Percentiles rank a stretch among this genome's conserved stretches.
Evolutionary conservation across 2,329 filamentous ascomycete species (phyloP).

Genomic region (Phialophora tarda): DNA sequence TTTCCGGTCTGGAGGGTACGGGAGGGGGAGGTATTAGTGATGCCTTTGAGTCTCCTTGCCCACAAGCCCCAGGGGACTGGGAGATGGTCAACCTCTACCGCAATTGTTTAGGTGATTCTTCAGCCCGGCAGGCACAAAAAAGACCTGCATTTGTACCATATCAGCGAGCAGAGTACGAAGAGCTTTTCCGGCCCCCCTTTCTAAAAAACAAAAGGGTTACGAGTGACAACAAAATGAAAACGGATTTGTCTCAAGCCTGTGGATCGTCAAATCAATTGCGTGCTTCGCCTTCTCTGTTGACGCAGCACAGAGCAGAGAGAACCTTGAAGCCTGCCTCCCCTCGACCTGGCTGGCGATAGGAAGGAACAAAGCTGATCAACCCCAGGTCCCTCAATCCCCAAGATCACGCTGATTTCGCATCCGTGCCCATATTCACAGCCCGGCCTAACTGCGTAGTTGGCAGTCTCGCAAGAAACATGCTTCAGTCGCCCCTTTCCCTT

Average conservation of each 20-base stretch:
- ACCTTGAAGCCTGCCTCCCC: background rate
- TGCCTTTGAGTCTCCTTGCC: constrained; percentile 4
- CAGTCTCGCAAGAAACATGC: background rate
- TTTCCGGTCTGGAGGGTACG: constrained; percentile 45
- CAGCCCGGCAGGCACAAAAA: background rate
- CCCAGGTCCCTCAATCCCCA: too few relatives aligned
- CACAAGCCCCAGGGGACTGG: background rate
- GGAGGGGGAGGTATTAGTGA: constrained; percentile 31
- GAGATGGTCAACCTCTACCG: background rate
- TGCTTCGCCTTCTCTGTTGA: background rate
- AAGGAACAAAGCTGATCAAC: background rate
- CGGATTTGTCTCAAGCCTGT: background rate
- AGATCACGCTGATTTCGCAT: background rate
- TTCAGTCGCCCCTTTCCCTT: background rate
- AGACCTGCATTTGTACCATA: background rate
- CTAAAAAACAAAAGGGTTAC: background rate
- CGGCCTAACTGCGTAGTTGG: background rate
- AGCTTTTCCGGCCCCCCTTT: background rate
- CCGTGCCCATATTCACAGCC: background rate
- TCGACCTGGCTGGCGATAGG: background rate
- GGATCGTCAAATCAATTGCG: background rate
- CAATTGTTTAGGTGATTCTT: background rate
- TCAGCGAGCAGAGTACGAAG: background rate
- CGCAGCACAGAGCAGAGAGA: background rate
- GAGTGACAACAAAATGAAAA: background rate